Base-by-base conservation (phyloP, 768 basidiomycete genomes). In the Suillus variegatus region DNA sequence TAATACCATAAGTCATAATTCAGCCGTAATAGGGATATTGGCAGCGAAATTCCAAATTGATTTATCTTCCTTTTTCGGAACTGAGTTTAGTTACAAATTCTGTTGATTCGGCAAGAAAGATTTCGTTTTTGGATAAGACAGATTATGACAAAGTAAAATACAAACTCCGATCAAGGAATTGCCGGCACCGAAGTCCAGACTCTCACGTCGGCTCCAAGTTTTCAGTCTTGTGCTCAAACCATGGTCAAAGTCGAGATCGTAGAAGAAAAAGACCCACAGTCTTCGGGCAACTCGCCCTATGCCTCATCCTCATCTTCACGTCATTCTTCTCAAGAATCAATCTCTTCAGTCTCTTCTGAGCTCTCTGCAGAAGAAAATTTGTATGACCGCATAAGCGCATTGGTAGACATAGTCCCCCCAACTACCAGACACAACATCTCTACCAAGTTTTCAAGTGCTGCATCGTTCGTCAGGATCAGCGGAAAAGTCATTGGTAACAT, bases 201-300 rank as follows among this genome's bases (percentile, higher is more conserved):
- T 67, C 62, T 64, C 67, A 69, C 71, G 68, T 68, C 69, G 44
- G 60, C 22, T 51, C 10, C 20, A 47, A 63, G 43, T 64, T 62
- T 61, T 41, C n/a, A 64, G 60, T 41, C 32, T 55, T 55, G 32
- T 32, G 54, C 20, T 55, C 54, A 55, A 67, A 78, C 71, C 80
- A 95, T 95, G 95, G 95, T 97, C 86, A 95, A 95, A 71, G 93
- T 97, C 71, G 88, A 94, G 80, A 92, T 93, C 74, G 89, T 93
- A 68, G 89, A 92, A 68, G 90, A 91, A 72, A 91, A 91, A 82
- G 92, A 93, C 80, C 81, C 81, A 64, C 80, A 75, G 56, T 79
- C 79, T 67, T 79, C 75, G 61, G 66, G 69, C 64, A 78, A 77
- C 68, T 92, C 90, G 1, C 92, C 91, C 60, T 95, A 95, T 74